phyloP scores from a whole-genome alignment of 768 basidiomycete genomes.

The Leucosporidium yakuticum region DNA sequence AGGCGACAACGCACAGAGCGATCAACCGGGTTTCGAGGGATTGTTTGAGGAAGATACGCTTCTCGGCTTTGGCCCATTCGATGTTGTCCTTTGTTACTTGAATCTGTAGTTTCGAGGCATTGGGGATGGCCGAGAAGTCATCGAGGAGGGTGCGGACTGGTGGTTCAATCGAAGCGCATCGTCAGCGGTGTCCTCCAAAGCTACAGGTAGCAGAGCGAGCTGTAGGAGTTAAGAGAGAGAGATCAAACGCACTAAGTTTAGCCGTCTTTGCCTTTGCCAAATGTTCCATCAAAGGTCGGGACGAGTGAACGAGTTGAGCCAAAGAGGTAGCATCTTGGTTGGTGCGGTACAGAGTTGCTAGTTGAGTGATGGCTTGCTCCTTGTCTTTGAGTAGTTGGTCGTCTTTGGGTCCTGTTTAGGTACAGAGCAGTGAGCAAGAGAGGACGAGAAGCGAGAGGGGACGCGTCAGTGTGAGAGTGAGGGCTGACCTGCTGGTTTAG shows the following conservation, averaged over 20 bases:
- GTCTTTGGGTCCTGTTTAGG: constrained; percentile 18
- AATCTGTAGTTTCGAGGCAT: constrained; percentile 69
- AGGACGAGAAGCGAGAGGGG: background rate
- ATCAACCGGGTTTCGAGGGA: constrained; percentile 83
- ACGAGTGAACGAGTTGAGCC: constrained; percentile 76
- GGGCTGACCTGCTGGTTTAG: constrained; percentile 39
- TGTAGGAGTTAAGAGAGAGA: background rate
- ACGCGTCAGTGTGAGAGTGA: constrained; percentile 40
- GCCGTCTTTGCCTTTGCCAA: constrained; percentile 96
- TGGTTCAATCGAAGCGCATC: background rate
- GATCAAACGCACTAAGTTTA: constrained; percentile 66
- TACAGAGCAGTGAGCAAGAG: background rate
- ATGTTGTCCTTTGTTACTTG: constrained; percentile 83
- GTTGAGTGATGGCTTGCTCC: constrained; percentile 73
- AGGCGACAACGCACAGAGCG: constrained; percentile 50
- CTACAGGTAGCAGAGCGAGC: constrained; percentile 1
- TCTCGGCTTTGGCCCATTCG: constrained; percentile 83
- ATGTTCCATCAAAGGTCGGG: constrained; percentile 80
- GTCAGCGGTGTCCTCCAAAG: background rate
- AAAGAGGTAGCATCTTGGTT: constrained; percentile 80
- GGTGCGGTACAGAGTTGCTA: constrained; percentile 80
- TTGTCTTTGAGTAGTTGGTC: constrained; percentile 68
- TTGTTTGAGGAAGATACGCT: constrained; percentile 92
- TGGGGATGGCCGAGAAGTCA: constrained; percentile 72
- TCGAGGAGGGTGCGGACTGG: constrained; percentile 88